Base-by-base conservation (phyloP, 1,284 basidiomycete genomes). In the Ustilago bromivora region DNA sequence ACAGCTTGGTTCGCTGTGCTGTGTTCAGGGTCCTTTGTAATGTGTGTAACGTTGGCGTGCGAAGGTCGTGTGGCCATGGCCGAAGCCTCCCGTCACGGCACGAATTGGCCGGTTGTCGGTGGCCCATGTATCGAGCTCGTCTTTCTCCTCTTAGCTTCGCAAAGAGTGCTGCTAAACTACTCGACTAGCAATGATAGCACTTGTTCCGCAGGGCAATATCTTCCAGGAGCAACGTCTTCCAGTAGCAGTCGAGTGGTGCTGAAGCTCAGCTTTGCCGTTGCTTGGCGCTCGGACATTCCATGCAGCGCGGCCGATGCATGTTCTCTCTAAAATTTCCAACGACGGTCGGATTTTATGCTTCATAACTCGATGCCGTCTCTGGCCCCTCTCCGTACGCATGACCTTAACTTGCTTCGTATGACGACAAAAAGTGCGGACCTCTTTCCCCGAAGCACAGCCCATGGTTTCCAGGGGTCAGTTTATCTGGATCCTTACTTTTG, bases 381-480 rank as follows among this genome's bases (percentile, higher is more conserved):
- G 46, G 19, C 32, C 31, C 32, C 15, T 17, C 32, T 36, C 11
- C 34, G 7, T 54, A n/a, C 46, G 4, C 46, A 13, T 51, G 49
- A 46, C 6, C 43, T 19, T 1, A 46, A 19, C 11, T 19, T 19
- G 43, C n/a, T 11, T 11, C 11, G 6, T 19, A 46, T 46, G 28
- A 31, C 4, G 15, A 15, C 9, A 31, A 51, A 31, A 51, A 51
- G 11, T 11, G 31, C 49, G 49, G 49, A 11, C 34, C 17, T 34
- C 52, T 34, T 19, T 54, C 35, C 36, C n/a, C 34, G 54, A 31
- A 31, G 19, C 46, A 58, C 43, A 58, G 46, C 57, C 57, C 34
- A 7, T 9, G 5, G 28, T 34, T 54, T 59, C 2, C 36, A 51
- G 34, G 57, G 46, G 43, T 54, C 15, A 31, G 36, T 11, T 47